Base-by-base conservation (phyloP, 2,329 filamentous ascomycete genomes). In the Shiraia bambusicola region DNA sequence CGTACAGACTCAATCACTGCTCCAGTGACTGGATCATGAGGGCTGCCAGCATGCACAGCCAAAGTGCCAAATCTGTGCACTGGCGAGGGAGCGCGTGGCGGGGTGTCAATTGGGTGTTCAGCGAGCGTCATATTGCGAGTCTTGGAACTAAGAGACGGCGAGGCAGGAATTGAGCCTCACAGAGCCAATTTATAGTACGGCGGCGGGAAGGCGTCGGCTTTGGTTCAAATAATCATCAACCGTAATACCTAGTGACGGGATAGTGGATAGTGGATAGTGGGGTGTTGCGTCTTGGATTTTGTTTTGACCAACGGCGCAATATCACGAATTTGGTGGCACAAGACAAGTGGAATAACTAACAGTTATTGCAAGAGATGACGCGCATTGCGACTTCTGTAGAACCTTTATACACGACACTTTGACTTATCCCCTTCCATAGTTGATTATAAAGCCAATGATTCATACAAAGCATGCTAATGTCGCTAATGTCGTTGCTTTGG, bases 11-110 rank as follows among this genome's bases (percentile, higher is more conserved):
- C 89, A 68, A 98, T 98, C 60, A 98, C 93, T 56, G 93, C 93
- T 51, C 93, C 93, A 16, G 92, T 98, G 28, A 81, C 76, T 34
- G 92, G 87, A 73, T 98, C 93, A 69, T 94, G 88, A 59, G 88
- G 88, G 30, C 89, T 81, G 48, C 93, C 93, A 50, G 92, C 91
- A 72, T 98, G 93, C 14, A 98, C 93, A 42, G 93, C 93, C 49
- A 94, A 81, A 34, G 93, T 98, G 48, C 89, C 93, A 72, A 98
- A 97, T 50, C 82, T 78, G 69, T 89, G 84, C 43, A 84, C 78
- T 52, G 88, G 87, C 31, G 87, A 85, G 27, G 84, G 81, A 34
- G 85, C 81, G 50, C 84, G 79, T 36, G 86, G 84, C 52, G 87
- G 87, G 43, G 87, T 91, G 59, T 85, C 79, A 62, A 88, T 84